These are phyloP conservation scores for Nakazawaea wyomingensis DNA, from an alignment of 805 yeast species.

Conservation along the genomic window DNA sequence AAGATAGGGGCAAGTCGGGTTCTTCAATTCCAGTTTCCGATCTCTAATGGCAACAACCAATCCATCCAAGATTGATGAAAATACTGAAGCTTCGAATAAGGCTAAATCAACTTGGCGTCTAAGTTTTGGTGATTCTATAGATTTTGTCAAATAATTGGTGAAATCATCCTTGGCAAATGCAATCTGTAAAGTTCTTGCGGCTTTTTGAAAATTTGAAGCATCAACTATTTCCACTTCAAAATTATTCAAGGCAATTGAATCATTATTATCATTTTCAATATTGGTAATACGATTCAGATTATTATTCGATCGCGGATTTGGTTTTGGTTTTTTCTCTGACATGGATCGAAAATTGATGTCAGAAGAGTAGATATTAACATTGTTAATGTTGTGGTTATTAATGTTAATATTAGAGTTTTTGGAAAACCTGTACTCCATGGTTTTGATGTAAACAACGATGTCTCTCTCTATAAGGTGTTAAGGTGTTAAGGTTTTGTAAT, in stretches of 20 bases:
- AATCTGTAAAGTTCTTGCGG: constrained; percentile 47
- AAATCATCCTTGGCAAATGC: constrained; percentile 54
- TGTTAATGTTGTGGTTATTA: constrained; percentile 7
- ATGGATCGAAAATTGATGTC: constrained; percentile 13
- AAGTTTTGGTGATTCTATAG: constrained; percentile 27
- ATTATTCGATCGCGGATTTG: constrained; percentile 12
- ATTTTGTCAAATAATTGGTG: constrained; percentile 43
- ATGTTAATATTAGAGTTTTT: constrained; percentile 13
- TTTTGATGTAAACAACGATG: too few relatives aligned
- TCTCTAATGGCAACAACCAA: constrained; percentile 48
- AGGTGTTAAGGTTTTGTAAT: too few relatives aligned
- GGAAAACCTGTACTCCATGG: constrained; percentile 11
- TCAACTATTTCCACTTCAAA: constrained; percentile 20
- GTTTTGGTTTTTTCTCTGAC: constrained; percentile 13
- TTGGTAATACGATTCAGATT: constrained; percentile 26
- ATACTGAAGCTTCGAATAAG: constrained; percentile 47
- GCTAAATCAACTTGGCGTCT: constrained; percentile 42
- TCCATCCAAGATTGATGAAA: constrained; percentile 45
- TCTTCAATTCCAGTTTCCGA: constrained; percentile 34
- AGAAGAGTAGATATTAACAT: constrained; percentile 6
- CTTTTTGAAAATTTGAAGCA: constrained; percentile 44
- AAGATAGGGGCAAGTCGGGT: constrained; percentile 36
- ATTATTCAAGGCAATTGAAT: not conserved
- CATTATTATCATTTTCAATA: constrained; percentile 17
- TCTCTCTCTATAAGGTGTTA: not conserved